Base-by-base conservation (phyloP, 2,329 filamentous ascomycete genomes). In the Onygenales sp. region DNA sequence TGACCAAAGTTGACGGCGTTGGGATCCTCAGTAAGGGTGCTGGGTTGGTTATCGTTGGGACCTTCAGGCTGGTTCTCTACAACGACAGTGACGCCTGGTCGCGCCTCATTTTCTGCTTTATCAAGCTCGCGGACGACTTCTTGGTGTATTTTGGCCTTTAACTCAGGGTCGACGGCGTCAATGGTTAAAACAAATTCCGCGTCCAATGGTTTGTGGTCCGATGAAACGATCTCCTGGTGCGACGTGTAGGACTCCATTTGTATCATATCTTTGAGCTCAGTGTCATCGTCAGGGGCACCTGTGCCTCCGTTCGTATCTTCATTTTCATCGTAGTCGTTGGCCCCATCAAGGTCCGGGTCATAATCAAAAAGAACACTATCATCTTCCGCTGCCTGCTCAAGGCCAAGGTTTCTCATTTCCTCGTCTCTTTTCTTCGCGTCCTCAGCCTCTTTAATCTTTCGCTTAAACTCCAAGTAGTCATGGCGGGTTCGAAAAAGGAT, bases 181-280 rank as follows among this genome's bases (percentile, higher is more conserved):
- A 93, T 96, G 44, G 86, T 85, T 7, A 98, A 71, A 0, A 81
- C 85, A 64, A 97, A 97, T 0, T 91, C 75, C 0, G 90, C 89
- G 55, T 85, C 82, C 2, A 98, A 73, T 0, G 93, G 94, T 67
- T 98, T 98, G 70, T 98, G 93, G 62, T 98, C 93, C 0, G 92
- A 97, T 0, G 92, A 95, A 13, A 88, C 80, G 27, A 98, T 85
- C 14, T 87, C 80, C 68, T 97, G 93, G 63, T 97, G 89, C 0
- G 91, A 92, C 0, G 84, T 83, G 66, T 98, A 98, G 54, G 87
- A 76, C 51, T 82, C 75, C n/a, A 84, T 68, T 27, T 68, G 63
- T 32, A 84, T 74, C 45, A 75, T 71, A 54, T 82, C 79, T 32
- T 78, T 70, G 11, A 57, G 57, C 3, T 55, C 41, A 10, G 11